These are phyloP conservation scores for Udeniomyces megalosporus DNA, from an alignment of 768 basidiomycete genomes.

Conservation along the genomic window DNA sequence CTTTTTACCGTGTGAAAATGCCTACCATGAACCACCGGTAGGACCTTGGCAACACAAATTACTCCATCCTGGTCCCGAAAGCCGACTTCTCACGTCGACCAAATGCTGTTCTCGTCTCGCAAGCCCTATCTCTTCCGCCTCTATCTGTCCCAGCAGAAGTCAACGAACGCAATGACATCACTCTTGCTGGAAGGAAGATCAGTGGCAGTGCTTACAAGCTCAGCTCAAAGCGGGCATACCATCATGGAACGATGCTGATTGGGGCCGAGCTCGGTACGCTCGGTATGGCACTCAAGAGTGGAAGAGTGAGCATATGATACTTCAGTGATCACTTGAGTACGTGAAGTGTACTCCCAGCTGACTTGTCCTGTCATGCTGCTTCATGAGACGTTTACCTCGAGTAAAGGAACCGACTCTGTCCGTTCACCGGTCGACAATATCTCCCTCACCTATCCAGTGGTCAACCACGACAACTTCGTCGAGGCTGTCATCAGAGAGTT, in stretches of 20 bases:
- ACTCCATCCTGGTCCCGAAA: slow-evolving; percentile 79
- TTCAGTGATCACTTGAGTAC: too few species aligned
- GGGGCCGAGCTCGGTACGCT: slow-evolving; percentile 57
- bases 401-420: slow-evolving; percentile 76
- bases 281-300: slow-evolving; percentile 44
- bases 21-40: too few species aligned
- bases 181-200: slow-evolving; percentile 28
- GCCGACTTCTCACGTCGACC: slow-evolving; percentile 57
- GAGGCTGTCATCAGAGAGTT: slow-evolving; percentile 55
- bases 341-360: neutral
- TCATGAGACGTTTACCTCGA: slow-evolving; percentile 54
- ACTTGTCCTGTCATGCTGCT: neutral
- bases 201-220: slow-evolving; percentile 98
- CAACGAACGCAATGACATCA: slow-evolving; percentile 6
- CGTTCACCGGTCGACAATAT: slow-evolving; percentile 85
- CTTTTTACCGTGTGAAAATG: too few species aligned
- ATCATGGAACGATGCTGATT: slow-evolving; percentile 97
- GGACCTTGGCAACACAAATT: slow-evolving; percentile 96
- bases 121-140: slow-evolving; percentile 41
- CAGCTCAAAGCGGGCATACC: slow-evolving; percentile 74
- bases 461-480: slow-evolving; percentile 57
- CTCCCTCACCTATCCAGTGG: slow-evolving; percentile 35
- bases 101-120: slow-evolving; percentile 60
- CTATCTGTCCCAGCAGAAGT: slow-evolving; percentile 51
- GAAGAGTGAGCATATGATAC: neutral